These are phyloP conservation scores for Flaveria robusta DNA, from an alignment of 129 eudicot species.

Conservation along the genomic window DNA sequence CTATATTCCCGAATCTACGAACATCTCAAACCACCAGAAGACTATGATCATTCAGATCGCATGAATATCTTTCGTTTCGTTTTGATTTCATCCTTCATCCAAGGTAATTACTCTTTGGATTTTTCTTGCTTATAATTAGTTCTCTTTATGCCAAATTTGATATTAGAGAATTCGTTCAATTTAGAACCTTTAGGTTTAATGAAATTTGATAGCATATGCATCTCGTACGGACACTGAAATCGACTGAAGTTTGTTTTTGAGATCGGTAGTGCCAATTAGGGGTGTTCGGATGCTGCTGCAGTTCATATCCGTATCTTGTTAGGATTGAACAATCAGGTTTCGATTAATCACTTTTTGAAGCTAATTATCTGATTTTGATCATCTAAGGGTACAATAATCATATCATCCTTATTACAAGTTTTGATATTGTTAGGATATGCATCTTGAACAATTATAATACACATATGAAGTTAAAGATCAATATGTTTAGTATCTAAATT, in stretches of 20 bases:
- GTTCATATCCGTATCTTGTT: background rate
- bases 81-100: background rate
- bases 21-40: background rate
- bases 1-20: background rate
- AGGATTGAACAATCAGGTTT: background rate
- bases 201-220: background rate
- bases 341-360: background rate
- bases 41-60: background rate
- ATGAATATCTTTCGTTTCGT: background rate
- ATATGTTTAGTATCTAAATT: background rate
- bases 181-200: background rate
- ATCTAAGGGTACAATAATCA: background rate
- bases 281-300: background rate
- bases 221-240: no score
- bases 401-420: background rate
- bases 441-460: background rate
- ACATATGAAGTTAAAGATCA: background rate
- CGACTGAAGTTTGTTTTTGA: no score
- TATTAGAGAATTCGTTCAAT: background rate
- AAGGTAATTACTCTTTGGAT: conserved; percentile 16
- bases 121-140: background rate
- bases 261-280: background rate
- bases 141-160: background rate
- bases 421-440: background rate
- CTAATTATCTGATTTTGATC: background rate